phyloP scores from a whole-genome alignment of 2,329 filamentous ascomycete genomes.

The Cryphonectria radicalis region DNA sequence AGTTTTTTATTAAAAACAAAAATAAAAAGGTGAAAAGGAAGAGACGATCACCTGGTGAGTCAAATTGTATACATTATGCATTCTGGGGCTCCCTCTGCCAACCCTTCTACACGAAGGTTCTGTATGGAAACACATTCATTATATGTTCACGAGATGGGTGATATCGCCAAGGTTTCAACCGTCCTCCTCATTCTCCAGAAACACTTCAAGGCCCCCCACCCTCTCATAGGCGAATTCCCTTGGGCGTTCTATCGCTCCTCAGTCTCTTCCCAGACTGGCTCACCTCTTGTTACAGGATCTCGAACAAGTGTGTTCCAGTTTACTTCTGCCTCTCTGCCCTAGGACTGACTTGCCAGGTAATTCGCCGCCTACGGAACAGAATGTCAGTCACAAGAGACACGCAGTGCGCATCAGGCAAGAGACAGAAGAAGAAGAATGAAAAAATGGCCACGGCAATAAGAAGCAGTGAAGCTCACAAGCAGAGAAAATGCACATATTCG shows the following conservation, averaged over 20 bases:
- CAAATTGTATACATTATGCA: slow-evolving; percentile 15
- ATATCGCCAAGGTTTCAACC: background rate
- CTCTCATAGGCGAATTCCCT: background rate
- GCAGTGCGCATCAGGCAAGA: background rate
- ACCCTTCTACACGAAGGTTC: background rate
- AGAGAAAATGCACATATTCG: background rate
- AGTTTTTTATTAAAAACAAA: background rate
- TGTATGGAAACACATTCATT: background rate
- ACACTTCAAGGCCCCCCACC: background rate
- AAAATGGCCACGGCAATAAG: background rate
- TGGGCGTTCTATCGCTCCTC: background rate
- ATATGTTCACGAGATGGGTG: background rate
- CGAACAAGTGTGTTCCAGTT: background rate
- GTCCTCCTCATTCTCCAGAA: background rate
- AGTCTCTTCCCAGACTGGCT: background rate
- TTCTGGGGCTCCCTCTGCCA: background rate
- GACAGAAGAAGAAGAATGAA: background rate
- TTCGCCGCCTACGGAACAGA: slow-evolving; percentile 53
- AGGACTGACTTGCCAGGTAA: slow-evolving; percentile 60
- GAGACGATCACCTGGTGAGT: background rate
- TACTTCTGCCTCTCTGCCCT: slow-evolving; percentile 9
- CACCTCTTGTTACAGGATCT: background rate
- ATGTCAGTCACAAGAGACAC: slow-evolving; percentile 27
- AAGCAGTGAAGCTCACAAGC: slow-evolving; percentile 11
- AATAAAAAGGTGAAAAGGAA: background rate